These are phyloP conservation scores for Ichthyophthirius multifiliis DNA, from an alignment of 169 alveolate genomes.

Conservation along the genomic window DNA sequence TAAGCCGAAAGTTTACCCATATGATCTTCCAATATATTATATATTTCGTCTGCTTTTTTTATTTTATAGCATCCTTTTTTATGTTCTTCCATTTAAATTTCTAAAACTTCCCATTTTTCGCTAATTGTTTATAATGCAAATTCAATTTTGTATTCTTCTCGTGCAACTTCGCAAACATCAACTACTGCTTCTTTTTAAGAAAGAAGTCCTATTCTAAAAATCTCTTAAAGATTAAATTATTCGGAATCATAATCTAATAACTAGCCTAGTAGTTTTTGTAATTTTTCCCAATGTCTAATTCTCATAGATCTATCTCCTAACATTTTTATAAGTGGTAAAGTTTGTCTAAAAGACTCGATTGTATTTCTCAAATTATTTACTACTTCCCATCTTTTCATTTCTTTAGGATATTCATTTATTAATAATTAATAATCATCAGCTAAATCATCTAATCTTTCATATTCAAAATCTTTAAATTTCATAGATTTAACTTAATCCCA, in stretches of 20 bases:
- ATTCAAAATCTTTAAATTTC: slow-evolving; percentile 59
- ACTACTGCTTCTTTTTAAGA: slow-evolving; percentile 60
- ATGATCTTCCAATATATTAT: slow-evolving; percentile 81
- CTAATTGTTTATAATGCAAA: slow-evolving; percentile 50
- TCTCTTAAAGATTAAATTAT: slow-evolving; percentile 64
- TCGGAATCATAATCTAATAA: slow-evolving; percentile 59
- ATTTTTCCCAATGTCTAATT: slow-evolving; percentile 78
- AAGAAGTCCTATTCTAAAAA: slow-evolving; percentile 54
- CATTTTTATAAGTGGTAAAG: slow-evolving; percentile 70
- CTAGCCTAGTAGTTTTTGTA: slow-evolving; percentile 53
- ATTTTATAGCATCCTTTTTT: slow-evolving; percentile 78
- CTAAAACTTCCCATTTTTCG: slow-evolving; percentile 57
- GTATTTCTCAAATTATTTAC: slow-evolving; percentile 53
- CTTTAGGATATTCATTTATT: slow-evolving; percentile 57
- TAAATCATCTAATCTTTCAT: slow-evolving; percentile 61
- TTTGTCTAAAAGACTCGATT: slow-evolving; percentile 60
- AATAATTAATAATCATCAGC: slow-evolving; percentile 63
- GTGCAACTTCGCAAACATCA: slow-evolving; percentile 61
- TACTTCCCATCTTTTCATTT: slow-evolving; percentile 72
- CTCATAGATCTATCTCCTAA: slow-evolving; percentile 70
- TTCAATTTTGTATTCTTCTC: slow-evolving; percentile 68
- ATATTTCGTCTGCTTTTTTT: slow-evolving; percentile 69
- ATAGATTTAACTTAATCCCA: slow-evolving; percentile 59
- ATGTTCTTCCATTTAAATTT: slow-evolving; percentile 59
- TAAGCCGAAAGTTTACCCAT: slow-evolving; percentile 75